Conservation (phyloP, 75 land plant species). For the Azolla pinnata region DNA sequence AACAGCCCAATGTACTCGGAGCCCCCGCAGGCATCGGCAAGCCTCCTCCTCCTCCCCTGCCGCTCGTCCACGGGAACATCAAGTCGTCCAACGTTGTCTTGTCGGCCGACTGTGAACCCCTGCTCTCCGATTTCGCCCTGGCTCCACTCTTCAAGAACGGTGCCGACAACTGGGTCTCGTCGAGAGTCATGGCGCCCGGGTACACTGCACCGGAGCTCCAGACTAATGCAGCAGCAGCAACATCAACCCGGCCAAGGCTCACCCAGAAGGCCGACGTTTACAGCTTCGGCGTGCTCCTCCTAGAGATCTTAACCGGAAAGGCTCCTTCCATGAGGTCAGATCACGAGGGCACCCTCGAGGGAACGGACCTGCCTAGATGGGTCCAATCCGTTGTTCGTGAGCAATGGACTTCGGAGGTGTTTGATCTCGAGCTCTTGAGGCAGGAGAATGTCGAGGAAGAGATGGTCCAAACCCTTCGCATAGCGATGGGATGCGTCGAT, state of each 20-base stretch:
- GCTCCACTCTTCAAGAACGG: constrained; percentile 16
- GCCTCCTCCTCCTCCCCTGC: constrained; percentile 50
- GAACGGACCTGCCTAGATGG: constrained; percentile 41
- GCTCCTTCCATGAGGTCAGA: constrained; percentile 30
- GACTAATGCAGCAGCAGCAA: constrained; percentile 15
- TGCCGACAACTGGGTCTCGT: constrained; percentile 12
- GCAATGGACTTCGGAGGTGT: constrained; percentile 86
- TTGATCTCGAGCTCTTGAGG: constrained; percentile 63
- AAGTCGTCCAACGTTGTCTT: constrained; percentile 59
- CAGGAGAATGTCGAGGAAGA: constrained; percentile 70
- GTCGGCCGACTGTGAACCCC: constrained; percentile 24
- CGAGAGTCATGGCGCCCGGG: constrained; percentile 23
- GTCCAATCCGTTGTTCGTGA: constrained; percentile 62
- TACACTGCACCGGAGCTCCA: constrained; percentile 46
- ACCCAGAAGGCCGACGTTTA: constrained; percentile 48
- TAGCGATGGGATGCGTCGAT: constrained; percentile 42
- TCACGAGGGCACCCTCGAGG: constrained; percentile 26
- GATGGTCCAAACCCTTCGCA: constrained; percentile 54
- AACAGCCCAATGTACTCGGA: too few relatives aligned
- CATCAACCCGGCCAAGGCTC: constrained; percentile 15
- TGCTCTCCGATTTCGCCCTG: constrained; percentile 43
- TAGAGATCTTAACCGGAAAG: constrained; percentile 55
- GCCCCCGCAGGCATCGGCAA: too few relatives aligned
- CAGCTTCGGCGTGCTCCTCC: constrained; percentile 49
- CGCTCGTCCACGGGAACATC: constrained; percentile 52